Conservation (phyloP, 441 rosid genomes). For the Eutrema salsugineum region DNA sequence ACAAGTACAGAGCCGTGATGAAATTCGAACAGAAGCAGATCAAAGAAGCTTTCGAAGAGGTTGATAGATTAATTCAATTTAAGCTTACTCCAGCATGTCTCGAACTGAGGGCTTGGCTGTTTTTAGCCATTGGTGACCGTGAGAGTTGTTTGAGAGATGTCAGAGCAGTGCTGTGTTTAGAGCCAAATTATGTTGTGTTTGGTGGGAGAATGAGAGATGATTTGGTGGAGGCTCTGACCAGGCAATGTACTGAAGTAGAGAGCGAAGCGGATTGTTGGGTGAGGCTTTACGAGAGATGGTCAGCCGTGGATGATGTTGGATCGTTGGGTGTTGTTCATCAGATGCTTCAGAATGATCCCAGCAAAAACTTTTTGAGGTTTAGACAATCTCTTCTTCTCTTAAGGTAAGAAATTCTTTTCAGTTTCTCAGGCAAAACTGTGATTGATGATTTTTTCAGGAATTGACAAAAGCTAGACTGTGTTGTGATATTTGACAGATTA, state of each 20-base stretch:
- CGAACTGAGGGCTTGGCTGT: slow-evolving; percentile 69
- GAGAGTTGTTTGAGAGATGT: slow-evolving; percentile 56
- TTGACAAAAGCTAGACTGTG: slow-evolving; percentile 15
- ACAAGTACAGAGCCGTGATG: slow-evolving; percentile 54
- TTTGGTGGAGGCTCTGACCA: slow-evolving; percentile 45
- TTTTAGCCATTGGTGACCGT: slow-evolving; percentile 48
- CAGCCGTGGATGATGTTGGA: slow-evolving; percentile 68
- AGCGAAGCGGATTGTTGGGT: slow-evolving; percentile 69
- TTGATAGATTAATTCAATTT: slow-evolving; percentile 55
- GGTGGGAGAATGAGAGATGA: slow-evolving; percentile 45
- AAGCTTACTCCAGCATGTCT: slow-evolving; percentile 58
- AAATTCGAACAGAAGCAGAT: slow-evolving; percentile 49
- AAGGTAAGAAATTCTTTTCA: slow-evolving; percentile 35
- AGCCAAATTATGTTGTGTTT: slow-evolving; percentile 50
- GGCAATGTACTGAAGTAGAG: slow-evolving; percentile 30
- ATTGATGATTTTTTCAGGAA: neutral
- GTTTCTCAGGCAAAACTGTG: neutral
- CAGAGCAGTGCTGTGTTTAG: slow-evolving; percentile 50
- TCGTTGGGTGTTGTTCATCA: slow-evolving; percentile 63
- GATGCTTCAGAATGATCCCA: slow-evolving; percentile 66
- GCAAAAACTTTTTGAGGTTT: slow-evolving; percentile 54
- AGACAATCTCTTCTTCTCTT: slow-evolving; percentile 73
- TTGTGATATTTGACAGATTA: slow-evolving; percentile 38
- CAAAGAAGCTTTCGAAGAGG: slow-evolving; percentile 55
- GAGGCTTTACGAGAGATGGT: slow-evolving; percentile 68